Conservation (phyloP, 164 flowering plant species). For the Liriodendron chinense region DNA sequence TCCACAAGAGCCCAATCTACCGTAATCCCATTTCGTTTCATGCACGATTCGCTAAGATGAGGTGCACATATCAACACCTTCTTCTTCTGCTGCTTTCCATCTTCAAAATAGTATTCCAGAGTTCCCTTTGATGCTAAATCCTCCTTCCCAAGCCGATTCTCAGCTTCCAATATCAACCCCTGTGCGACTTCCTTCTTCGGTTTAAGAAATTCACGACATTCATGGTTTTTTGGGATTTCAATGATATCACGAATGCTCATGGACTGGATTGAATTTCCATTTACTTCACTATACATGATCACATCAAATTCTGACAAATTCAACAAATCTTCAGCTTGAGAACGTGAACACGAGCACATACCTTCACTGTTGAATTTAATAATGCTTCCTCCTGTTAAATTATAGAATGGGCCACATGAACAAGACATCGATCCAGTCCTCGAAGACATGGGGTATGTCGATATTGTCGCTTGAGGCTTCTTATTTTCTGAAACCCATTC, state of each 20-base stretch:
- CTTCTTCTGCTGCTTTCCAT: constrained; percentile 20
- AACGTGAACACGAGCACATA: constrained; percentile 6
- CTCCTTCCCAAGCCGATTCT: constrained; percentile 32
- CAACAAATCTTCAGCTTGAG: constrained; percentile 7
- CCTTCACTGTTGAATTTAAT: constrained; percentile 9
- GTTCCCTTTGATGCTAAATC: constrained; percentile 18
- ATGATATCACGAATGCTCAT: constrained; percentile 51
- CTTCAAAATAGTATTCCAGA: constrained; percentile 16
- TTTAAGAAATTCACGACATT: too few species aligned
- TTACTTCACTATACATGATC: constrained; percentile 16
- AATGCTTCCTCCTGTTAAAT: constrained; percentile 15
- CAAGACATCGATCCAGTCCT: constrained; percentile 14
- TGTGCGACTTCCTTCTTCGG: constrained; percentile 5
- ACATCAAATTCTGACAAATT: not conserved
- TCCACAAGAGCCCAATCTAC: constrained; percentile 16
- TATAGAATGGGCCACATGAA: constrained; percentile 8
- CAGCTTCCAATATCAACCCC: constrained; percentile 21
- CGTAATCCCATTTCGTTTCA: constrained; percentile 17
- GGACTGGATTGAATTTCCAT: constrained; percentile 13
- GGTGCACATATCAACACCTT: not conserved
- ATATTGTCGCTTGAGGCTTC: constrained; percentile 2
- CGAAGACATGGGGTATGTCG: constrained; percentile 1
- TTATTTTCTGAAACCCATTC: constrained; percentile 6
- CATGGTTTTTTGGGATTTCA: constrained; percentile 54
- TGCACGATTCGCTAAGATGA: constrained; percentile 18